A percentile compares a stretch with the other conserved stretches of the same genome.
These are phyloP conservation scores for Aaosphaeria pasadenensis DNA, from an alignment of 2,329 filamentous ascomycete genomes.

Conservation along the genomic window DNA sequence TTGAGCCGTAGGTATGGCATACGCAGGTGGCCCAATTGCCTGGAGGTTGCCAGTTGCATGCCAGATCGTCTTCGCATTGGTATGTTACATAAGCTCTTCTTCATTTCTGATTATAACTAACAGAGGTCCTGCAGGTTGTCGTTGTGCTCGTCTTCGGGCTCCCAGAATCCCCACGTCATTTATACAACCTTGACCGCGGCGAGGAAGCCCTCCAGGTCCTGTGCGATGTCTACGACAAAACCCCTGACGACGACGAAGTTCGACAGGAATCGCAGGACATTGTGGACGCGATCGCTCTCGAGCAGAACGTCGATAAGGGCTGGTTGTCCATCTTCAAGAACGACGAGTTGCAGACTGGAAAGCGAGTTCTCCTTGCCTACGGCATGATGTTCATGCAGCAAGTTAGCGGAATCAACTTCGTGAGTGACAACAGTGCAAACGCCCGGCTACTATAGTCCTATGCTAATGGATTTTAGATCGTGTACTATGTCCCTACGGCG, in stretches of 20 bases:
- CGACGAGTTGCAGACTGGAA: constrained; percentile 40
- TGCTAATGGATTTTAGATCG: neutral
- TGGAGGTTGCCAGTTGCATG: constrained; percentile 49
- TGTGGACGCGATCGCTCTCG: constrained; percentile 48
- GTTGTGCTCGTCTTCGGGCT: constrained; percentile 45
- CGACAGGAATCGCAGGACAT: constrained; percentile 58
- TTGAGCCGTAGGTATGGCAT: neutral
- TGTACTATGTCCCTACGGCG: constrained; percentile 45
- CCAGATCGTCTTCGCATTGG: constrained; percentile 43
- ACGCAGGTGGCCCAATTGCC: constrained; percentile 32
- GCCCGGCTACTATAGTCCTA: too few species aligned
- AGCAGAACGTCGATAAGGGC: constrained; percentile 42
- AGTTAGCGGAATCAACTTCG: constrained; percentile 12
- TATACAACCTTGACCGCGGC: constrained; percentile 39
- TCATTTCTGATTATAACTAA: neutral
- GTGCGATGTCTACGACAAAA: constrained; percentile 46
- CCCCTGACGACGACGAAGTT: constrained; percentile 53
- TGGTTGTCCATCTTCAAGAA: constrained; percentile 38
- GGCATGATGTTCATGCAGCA: constrained; percentile 39
- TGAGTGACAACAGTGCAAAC: constrained; percentile 4
- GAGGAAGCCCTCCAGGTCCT: constrained; percentile 48
- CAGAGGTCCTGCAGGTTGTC: constrained; percentile 8
- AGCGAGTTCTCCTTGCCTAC: constrained; percentile 38
- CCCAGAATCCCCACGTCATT: constrained; percentile 45
- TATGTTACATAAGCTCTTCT: constrained; percentile 4